Evolutionary conservation across 495 filamentous ascomycete genomes (phyloP), one percentile per base, ranked within the genome.

Genomic region (Penicillium coprophilum): DNA sequence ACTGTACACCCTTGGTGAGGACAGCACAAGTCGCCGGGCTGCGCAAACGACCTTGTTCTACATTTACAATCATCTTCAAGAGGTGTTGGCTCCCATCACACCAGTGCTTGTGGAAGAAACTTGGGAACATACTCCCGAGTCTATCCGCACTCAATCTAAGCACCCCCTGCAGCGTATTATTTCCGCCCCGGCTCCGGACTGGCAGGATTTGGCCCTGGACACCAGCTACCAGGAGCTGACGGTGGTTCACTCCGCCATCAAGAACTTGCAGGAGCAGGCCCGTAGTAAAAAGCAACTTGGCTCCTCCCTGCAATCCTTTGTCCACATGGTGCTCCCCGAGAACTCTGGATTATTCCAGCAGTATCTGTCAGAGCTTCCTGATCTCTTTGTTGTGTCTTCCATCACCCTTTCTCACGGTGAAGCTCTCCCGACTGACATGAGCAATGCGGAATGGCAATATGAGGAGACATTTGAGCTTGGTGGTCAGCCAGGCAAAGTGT

Each of bases 61-160:
- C 46, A 81, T 97, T 45, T 85, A 88, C 45, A 66, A 75, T 4
- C 81, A 88, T 50, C 78, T 97, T 44, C 74, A 94, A 59, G 80
- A 85, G 47, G 87, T 92, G 69, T 77, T 97, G 24, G 82, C 81
- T 6, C 93, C 94, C 3, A 80, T 97, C 55, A 88, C 87, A 17
- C 94, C 94, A 0, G 68, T 92, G 30, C 80, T 99, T 4, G 85
- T 96, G 10, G 88, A 94, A 64, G 95, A 97, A 72, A 84, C 89
- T 1, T 96, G 90, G 90, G 84, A 87, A 12, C 82, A 92, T 69
- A 80, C 83, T 1, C 87, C 92, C 0, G 73, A 77, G 38, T 77
- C 73, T 56, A 71, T 96, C 67, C 84, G 85, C 59, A 64, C 78
- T 17, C 72, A 78, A 7, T 53, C 59, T 32, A 63, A 70, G 34